Evolutionary conservation across 495 filamentous ascomycete genomes (phyloP), one percentile per base, ranked within the genome.

Genomic region (Margaritispora aquatica): DNA sequence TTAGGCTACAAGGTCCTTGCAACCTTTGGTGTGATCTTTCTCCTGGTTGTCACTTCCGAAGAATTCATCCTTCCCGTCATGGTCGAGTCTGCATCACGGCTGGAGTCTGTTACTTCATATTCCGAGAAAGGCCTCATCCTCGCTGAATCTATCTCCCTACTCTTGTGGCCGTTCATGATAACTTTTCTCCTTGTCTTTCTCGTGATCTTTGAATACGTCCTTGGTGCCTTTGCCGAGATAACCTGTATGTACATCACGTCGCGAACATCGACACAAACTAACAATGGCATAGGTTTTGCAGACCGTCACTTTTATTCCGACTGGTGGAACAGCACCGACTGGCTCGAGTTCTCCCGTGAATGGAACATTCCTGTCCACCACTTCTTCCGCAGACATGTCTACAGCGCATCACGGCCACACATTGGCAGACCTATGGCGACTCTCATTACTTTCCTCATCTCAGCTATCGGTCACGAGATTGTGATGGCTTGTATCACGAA

Each of bases 351-450:
- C 73, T 92, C 88, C 20, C 81, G 94, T 56, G 92, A 97, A 75
- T 98, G 94, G 94, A 98, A 98, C 69, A 85, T 96, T 46, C 94
- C 94, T 50, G 94, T 98, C n/a, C 95, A 98, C 76, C 88, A 92
- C 69, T 98, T 97, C 77, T 85, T 98, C 63, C 84, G 94, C 9
- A 84, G 94, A 13, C 94, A 98, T 71, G 94, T 98, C 63, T 98
- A 97, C 74, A 85, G 80, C 53, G 90, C 89, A 2, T 86, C 87
- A 27, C 78, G 87, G 29, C 79, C 81, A 13, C 81, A 88, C 65
- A 85, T 94, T 63, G 89, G 88, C 46, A 80, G 88, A 27, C 83
- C 85, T 1, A 78, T 89, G 47, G 93, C 94, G 20, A 96, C 90
- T 54, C 74, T 93, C 57, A 89, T 96, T 61, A 97, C 94, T 10